Conservation (phyloP, 1,139 yeast genomes). For the Yamadazyma aaseri region DNA sequence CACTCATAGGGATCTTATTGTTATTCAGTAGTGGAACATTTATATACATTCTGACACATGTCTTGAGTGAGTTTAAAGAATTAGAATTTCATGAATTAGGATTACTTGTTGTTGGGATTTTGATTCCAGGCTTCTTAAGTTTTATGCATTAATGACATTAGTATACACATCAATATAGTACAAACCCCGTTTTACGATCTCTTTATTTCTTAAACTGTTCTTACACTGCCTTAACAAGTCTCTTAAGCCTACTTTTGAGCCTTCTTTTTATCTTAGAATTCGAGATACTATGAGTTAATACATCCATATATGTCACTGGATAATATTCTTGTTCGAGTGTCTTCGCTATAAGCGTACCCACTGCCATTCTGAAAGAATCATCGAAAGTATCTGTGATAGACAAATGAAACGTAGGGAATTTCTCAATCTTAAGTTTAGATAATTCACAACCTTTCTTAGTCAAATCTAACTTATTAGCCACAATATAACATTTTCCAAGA, state of each 20-base stretch:
- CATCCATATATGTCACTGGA: conserved; percentile 16
- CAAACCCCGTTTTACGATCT: too few species aligned
- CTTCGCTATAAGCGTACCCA: conserved; percentile 2
- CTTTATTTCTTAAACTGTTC: too few species aligned
- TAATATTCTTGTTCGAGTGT: conserved; percentile 7
- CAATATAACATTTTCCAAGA: conserved; percentile 18
- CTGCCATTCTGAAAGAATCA: not conserved
- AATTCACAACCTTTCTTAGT: conserved; percentile 2
- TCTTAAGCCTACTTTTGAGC: conserved; percentile 5
- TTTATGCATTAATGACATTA: conserved; percentile 11
- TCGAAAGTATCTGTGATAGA: not conserved
- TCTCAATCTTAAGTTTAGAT: conserved; percentile 7
- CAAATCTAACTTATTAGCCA: conserved; percentile 11
- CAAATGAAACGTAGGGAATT: conserved; percentile 16
- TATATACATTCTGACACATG: conserved; percentile 64
- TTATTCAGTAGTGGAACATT: conserved; percentile 74
- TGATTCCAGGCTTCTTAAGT: conserved; percentile 15
- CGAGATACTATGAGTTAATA: conserved; percentile 9
- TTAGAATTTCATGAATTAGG: conserved; percentile 6
- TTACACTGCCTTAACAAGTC: conserved; percentile 5
- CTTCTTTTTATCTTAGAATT: not conserved
- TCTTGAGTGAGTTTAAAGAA: conserved; percentile 9
- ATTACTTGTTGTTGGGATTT: conserved; percentile 9
- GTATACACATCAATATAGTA: not conserved
- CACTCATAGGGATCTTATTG: conserved; percentile 51